Evolutionary conservation across 805 yeast genomes (phyloP).

Genomic region (Candida manassasensis): DNA sequence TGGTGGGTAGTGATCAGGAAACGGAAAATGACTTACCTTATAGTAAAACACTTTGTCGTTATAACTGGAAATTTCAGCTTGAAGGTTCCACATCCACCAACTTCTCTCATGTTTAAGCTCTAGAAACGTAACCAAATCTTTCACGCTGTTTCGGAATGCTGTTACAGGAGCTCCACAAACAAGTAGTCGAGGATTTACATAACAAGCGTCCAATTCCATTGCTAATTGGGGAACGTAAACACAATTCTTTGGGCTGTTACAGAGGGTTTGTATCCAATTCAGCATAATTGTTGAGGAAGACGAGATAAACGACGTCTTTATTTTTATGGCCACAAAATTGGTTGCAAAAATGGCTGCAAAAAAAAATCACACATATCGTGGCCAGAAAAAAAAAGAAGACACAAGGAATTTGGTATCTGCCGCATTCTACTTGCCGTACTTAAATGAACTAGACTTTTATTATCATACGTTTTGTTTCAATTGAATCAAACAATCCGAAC

Average conservation of each 20-base stretch:
- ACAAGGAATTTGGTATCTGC: too few species aligned
- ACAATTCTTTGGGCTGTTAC: conserved; percentile 7
- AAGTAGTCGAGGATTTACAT: conserved; percentile 57
- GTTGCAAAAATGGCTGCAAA: conserved; percentile 3
- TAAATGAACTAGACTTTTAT: too few species aligned
- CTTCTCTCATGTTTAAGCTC: conserved; percentile 41
- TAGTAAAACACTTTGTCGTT: conserved; percentile 33
- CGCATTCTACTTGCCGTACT: too few species aligned
- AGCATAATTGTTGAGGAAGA: too few species aligned
- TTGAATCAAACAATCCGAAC: too few species aligned
- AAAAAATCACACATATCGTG: too few species aligned
- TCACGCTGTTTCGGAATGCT: conserved; percentile 49
- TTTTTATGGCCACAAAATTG: conserved; percentile 1
- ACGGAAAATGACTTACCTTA: conserved; percentile 45
- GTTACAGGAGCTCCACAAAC: conserved; percentile 75
- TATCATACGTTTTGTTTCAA: too few species aligned
- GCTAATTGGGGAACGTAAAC: conserved; percentile 5
- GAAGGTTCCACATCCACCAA: conserved; percentile 75
- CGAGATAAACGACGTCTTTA: too few species aligned
- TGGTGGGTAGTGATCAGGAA: conserved; percentile 78
- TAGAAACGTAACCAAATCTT: conserved; percentile 47
- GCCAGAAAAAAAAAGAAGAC: too few species aligned
- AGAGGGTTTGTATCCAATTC: neutral
- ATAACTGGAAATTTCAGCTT: conserved; percentile 50
- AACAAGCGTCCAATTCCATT: conserved; percentile 56